Conservation (phyloP, 2,329 filamentous ascomycete genomes). For the Hortaea werneckii region DNA sequence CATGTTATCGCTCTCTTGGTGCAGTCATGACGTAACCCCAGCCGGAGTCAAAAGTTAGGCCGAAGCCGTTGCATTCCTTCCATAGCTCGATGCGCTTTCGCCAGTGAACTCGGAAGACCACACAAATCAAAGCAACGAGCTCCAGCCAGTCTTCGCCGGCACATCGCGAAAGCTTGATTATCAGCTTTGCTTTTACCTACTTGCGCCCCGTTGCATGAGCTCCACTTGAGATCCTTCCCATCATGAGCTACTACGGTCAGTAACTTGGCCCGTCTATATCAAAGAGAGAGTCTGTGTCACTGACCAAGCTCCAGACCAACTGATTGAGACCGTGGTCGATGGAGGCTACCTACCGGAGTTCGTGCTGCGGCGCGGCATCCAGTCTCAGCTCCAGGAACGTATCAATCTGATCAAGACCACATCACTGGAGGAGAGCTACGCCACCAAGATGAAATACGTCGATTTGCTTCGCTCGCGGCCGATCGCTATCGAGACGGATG, state of each 20-base stretch:
- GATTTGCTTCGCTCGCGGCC: constrained; percentile 48
- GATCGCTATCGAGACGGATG: constrained; percentile 57
- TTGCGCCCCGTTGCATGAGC: too few species aligned
- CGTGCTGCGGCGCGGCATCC: constrained; percentile 55
- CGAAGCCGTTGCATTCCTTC: too few species aligned
- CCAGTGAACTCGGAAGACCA: too few species aligned
- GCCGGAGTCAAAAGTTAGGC: too few species aligned
- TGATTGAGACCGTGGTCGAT: constrained; percentile 51
- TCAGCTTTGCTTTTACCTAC: too few species aligned
- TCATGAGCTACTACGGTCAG: neutral
- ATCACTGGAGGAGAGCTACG: constrained; percentile 43
- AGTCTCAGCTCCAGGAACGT: constrained; percentile 54
- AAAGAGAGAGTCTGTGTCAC: neutral
- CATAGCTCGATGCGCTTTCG: too few species aligned
- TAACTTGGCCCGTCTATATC: neutral
- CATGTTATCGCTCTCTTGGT: too few species aligned
- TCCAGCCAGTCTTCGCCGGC: too few species aligned
- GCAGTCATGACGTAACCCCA: too few species aligned
- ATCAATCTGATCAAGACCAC: constrained; percentile 45
- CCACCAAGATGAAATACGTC: constrained; percentile 55
- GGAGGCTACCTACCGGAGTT: constrained; percentile 53
- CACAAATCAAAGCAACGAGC: too few species aligned
- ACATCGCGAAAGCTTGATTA: too few species aligned
- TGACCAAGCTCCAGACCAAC: constrained; percentile 18
- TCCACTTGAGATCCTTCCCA: neutral